Conservation (phyloP, 1,139 yeast genomes). For the Debaryomycetaceae sp. region DNA sequence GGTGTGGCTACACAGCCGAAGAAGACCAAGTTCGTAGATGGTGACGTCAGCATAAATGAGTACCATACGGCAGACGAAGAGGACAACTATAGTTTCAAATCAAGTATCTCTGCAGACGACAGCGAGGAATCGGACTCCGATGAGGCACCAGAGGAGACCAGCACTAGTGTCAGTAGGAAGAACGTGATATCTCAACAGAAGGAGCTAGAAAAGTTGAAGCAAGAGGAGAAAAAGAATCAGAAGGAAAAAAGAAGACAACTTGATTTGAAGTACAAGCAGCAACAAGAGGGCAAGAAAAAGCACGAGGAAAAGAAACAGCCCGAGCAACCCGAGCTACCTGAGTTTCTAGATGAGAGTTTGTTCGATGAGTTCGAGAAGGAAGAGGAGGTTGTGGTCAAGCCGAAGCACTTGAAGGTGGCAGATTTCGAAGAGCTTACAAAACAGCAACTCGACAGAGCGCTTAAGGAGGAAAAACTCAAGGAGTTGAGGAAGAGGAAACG, state of each 20-base stretch:
- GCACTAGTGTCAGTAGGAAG: slow-evolving; percentile 26
- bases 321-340: slow-evolving; percentile 37
- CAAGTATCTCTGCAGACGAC: slow-evolving; percentile 12
- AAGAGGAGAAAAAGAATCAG: slow-evolving; percentile 31
- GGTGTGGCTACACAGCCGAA: slow-evolving; percentile 10
- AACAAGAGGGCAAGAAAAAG: slow-evolving; percentile 36
- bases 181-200: slow-evolving; percentile 33
- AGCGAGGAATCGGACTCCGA: slow-evolving; percentile 28
- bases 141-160: slow-evolving; percentile 51
- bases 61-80: slow-evolving; percentile 16
- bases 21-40: slow-evolving; percentile 26
- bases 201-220: slow-evolving; percentile 28
- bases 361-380: slow-evolving; percentile 25
- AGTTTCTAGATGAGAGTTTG: slow-evolving; percentile 48
- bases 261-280: slow-evolving; percentile 47
- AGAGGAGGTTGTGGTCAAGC: slow-evolving; percentile 11
- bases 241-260: slow-evolving; percentile 50
- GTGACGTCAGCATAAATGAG: slow-evolving; percentile 15
- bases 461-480: slow-evolving; percentile 40
- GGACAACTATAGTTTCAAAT: slow-evolving; percentile 7
- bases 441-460: slow-evolving; percentile 17
- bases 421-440: slow-evolving; percentile 31
- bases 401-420: slow-evolving; percentile 37
- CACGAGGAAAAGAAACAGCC: slow-evolving; percentile 22
- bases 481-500: slow-evolving; percentile 38